Evolutionary conservation across 441 rosid genomes (phyloP), one percentile per base, ranked within the genome.

Genomic region (Hypseocharis bilobata): DNA sequence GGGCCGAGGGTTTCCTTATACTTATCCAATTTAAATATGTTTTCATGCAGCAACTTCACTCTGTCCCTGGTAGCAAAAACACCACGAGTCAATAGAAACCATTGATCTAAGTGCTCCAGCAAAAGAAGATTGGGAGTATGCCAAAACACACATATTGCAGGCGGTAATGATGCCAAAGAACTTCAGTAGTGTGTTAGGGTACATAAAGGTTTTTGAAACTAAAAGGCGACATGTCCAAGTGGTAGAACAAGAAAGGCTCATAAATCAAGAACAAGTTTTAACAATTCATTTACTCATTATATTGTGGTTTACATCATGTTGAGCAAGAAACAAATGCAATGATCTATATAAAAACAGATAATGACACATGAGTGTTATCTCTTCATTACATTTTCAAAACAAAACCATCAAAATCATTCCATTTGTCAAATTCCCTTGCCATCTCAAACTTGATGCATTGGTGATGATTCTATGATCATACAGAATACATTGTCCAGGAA

Each of bases 1-100:
- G 71, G 65, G 70, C 64, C 73, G 47, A 74, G 30, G 22, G 77
- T 64, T 64, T 82, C 83, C 45, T 27, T 26, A 36, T 72, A 76
- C 72, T 76, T 79, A 69, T 70, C 65, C 69, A 84, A 59, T 68
- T 65, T 82, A 28, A 47, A n/a, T 52, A 84, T 70, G 72, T 78
- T 78, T 2, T 81, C 82, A 3, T 71, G 75, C 62, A 77, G 65
- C 65, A 44, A 75, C 77, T 66, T 80, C 44, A 34, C 63, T 71
- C 91, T 76, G 73, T 20, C 44, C 78, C 91, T 86, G 84, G 40
- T 14, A 65, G 56, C 70, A 55, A 42, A 52, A 23, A 2, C 20
- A 6, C 29, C 67, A 67, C 57, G 40, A 62, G 74, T 55, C 36
- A 71, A 10, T 32, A 19, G 64, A 42, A 23, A 64, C 3, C 5